Evolutionary conservation across 257 asterid species (phyloP).

Genomic region (Primulina eburnea): DNA sequence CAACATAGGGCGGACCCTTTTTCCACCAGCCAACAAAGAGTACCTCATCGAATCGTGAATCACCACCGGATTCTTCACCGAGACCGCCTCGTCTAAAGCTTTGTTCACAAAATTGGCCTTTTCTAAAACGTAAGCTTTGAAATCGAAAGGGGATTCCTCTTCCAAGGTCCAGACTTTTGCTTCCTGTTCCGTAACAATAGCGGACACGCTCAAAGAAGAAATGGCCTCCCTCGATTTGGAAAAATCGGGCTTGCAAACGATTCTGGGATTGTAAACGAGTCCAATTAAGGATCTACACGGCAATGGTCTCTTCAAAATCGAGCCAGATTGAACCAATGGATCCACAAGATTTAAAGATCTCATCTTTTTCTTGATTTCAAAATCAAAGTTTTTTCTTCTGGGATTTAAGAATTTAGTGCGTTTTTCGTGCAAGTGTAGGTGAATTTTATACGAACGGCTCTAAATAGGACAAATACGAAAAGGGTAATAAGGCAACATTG

Average conservation of each 20-base stretch:
- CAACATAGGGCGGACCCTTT: slow-evolving; percentile 70
- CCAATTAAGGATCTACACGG: slow-evolving; percentile 21
- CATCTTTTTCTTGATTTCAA: slow-evolving; percentile 21
- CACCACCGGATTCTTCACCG: slow-evolving; percentile 44
- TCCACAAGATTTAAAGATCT: slow-evolving; percentile 38
- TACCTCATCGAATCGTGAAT: slow-evolving; percentile 79
- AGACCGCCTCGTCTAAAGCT: slow-evolving; percentile 54
- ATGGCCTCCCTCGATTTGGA: slow-evolving; percentile 11
- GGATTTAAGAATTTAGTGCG: neutral
- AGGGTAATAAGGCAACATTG: slow-evolving; percentile 2
- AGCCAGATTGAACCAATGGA: slow-evolving; percentile 36
- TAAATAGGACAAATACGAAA: neutral
- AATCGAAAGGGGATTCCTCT: slow-evolving; percentile 35
- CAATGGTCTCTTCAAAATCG: slow-evolving; percentile 14
- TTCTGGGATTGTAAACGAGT: slow-evolving; percentile 21
- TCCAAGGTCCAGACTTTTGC: neutral
- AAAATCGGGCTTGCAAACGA: slow-evolving; percentile 14
- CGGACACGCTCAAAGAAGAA: slow-evolving; percentile 28
- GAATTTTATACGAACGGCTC: neutral
- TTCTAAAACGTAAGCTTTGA: slow-evolving; percentile 47
- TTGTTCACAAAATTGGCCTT: slow-evolving; percentile 47
- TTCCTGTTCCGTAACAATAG: slow-evolving; percentile 29
- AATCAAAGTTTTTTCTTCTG: neutral
- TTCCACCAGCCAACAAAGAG: slow-evolving; percentile 68
- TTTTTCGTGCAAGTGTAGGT: neutral